A percentile compares a stretch with the other conserved stretches of the same genome.
These are phyloP conservation scores for Cystobasidiaceae sp. DNA, from an alignment of 1,284 basidiomycete genomes.

Conservation along the genomic window DNA sequence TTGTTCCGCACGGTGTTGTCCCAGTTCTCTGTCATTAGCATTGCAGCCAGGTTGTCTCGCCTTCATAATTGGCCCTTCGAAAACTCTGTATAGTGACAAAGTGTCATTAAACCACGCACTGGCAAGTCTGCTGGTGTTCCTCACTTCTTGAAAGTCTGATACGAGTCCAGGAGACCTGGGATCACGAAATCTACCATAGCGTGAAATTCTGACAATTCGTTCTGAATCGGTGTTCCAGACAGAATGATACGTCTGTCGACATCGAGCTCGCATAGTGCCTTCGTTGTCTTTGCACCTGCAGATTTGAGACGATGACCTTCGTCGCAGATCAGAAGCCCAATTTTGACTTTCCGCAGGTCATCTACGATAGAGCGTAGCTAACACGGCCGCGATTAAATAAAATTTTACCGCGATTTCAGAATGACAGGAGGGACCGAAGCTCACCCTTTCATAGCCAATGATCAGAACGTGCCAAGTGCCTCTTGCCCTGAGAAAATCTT, in stretches of 20 bases:
- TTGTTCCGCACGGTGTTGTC: constrained; percentile 56
- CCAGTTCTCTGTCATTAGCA: constrained; percentile 66
- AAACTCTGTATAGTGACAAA: constrained; percentile 65
- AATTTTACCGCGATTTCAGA: too few relatives aligned
- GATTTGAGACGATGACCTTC: constrained; percentile 96
- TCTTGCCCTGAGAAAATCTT: constrained; percentile 39
- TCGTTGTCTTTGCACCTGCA: constrained; percentile 82
- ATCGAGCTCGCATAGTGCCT: constrained; percentile 59
- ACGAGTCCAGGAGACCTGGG: constrained; percentile 66
- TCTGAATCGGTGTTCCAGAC: constrained; percentile 92
- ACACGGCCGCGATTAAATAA: too few relatives aligned
- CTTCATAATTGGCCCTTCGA: constrained; percentile 82
- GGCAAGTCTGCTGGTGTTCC: not conserved
- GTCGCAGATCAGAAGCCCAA: constrained; percentile 91
- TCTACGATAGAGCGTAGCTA: constrained; percentile 45
- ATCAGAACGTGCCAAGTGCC: constrained; percentile 74
- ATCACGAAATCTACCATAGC: constrained; percentile 95
- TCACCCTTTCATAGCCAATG: constrained; percentile 91
- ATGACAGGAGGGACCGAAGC: too few relatives aligned
- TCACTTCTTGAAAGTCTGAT: constrained; percentile 42
- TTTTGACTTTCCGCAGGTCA: constrained; percentile 58
- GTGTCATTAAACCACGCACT: constrained; percentile 57
- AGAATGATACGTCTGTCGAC: constrained; percentile 56
- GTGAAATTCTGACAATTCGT: constrained; percentile 91
- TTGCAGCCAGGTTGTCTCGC: constrained; percentile 74